phyloP scores from a whole-genome alignment of 768 basidiomycete species.

The Mycena vulgaris region DNA sequence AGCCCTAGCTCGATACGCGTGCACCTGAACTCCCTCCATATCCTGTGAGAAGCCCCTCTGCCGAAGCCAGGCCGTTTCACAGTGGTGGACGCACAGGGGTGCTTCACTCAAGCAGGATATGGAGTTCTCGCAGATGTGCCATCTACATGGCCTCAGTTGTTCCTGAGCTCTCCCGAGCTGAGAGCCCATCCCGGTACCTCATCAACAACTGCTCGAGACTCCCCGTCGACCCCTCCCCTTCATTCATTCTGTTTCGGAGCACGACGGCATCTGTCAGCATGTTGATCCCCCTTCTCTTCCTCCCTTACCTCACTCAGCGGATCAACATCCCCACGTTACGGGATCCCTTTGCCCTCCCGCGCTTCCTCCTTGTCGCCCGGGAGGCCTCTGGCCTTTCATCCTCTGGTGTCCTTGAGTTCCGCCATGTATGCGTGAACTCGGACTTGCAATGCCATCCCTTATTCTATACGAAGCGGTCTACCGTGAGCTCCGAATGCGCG shows the following conservation, averaged over 20 bases:
- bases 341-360: not conserved
- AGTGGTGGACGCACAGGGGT: too few species aligned
- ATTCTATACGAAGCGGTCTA: too few species aligned
- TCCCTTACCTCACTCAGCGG: not conserved
- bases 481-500: too few species aligned
- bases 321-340: not conserved
- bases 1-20: too few species aligned
- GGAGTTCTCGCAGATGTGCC: not conserved
- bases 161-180: not conserved
- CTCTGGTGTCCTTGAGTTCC: not conserved
- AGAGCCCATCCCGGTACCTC: not conserved
- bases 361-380: not conserved
- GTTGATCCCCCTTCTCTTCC: not conserved
- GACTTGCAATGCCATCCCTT: not conserved
- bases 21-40: too few species aligned
- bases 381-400: not conserved
- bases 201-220: not conserved
- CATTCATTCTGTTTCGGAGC: not conserved
- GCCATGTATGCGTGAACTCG: not conserved
- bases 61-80: too few species aligned
- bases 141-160: not conserved
- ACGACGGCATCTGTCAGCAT: not conserved
- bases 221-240: not conserved
- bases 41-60: too few species aligned
- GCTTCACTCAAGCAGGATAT: too few species aligned